phyloP scores from a whole-genome alignment of 2,329 filamentous ascomycete genomes.

The Amylocarpus encephaloides region DNA sequence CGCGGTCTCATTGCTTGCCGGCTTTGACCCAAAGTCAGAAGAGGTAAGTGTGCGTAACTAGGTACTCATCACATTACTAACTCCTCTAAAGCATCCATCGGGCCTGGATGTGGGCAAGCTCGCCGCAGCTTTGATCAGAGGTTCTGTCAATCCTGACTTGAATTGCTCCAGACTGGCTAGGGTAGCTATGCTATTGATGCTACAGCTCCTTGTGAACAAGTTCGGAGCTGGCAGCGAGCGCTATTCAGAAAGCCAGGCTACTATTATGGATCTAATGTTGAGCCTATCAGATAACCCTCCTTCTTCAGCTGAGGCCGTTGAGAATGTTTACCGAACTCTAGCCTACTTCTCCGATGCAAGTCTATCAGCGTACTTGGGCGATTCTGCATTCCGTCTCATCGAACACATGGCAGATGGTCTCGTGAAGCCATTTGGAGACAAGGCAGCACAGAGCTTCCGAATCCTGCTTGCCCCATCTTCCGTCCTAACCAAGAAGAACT shows the following conservation, averaged over 20 bases:
- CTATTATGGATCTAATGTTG: slow-evolving; percentile 16
- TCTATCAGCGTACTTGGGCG: slow-evolving; percentile 19
- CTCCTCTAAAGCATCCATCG: slow-evolving; percentile 10
- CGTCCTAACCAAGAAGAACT: slow-evolving; percentile 27
- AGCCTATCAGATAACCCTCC: slow-evolving; percentile 3
- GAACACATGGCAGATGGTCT: slow-evolving; percentile 21
- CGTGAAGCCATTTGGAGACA: slow-evolving; percentile 13
- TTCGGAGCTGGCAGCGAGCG: slow-evolving; percentile 19
- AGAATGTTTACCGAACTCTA: slow-evolving; percentile 22
- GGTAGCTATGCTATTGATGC: slow-evolving; percentile 20
- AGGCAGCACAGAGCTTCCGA: slow-evolving; percentile 25
- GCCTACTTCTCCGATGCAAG: slow-evolving; percentile 27
- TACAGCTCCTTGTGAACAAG: slow-evolving; percentile 30
- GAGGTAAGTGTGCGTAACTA: slow-evolving; percentile 10
- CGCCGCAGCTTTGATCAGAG: slow-evolving; percentile 22
- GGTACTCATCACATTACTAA: slow-evolving; percentile 7
- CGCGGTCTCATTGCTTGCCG: slow-evolving; percentile 23
- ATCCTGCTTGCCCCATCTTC: slow-evolving; percentile 25
- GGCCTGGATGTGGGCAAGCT: slow-evolving; percentile 16
- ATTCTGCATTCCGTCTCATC: slow-evolving; percentile 13
- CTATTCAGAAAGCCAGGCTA: background rate
- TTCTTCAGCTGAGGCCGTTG: slow-evolving; percentile 8
- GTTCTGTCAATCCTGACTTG: slow-evolving; percentile 11
- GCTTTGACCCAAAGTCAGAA: slow-evolving; percentile 14
- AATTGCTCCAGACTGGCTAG: slow-evolving; percentile 13